Base-by-base conservation (phyloP, 2,329 filamentous ascomycete species). In the Monilinia fructicola region DNA sequence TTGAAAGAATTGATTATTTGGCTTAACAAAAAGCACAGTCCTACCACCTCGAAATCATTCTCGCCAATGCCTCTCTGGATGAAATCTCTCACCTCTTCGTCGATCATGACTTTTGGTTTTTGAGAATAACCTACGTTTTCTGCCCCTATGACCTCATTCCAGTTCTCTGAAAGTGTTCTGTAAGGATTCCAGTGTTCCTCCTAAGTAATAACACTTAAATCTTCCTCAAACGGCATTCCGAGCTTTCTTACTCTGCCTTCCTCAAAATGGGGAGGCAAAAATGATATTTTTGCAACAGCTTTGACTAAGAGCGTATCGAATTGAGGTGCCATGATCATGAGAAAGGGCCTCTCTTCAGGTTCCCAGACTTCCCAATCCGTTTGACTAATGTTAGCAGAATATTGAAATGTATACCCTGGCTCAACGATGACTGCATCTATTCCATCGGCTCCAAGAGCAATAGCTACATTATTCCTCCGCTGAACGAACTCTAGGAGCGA, bases 161-260 rank as follows among this genome's bases (percentile, higher is more conserved):
- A 0, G 81, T 82, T 31, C 80, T 69, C 16, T 80, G 76, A 23
- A 89, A 77, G 0, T 9, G 84, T 88, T 0, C 75, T 75, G 73
- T 88, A 89, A 1, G 85, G 86, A 73, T 88, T 81, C 86, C 85
- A 88, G 70, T 88, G 85, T 71, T 89, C 86, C 74, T 88, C 85
- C 81, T 86, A 89, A 0, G 80, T 78, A 18, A 89, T 79, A 50
- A 87, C 83, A 14, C 83, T 79, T 7, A 88, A 78, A 21, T 81
- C 77, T 2, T 79, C 74, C 2, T 80, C 76, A 6, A 80, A 80
- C 0, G 86, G 86, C 77, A 89, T 88, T 1, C 80, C 80, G 9
- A 89, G 79, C 73, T 88, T 80, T 35, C 82, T 79, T 0, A 84
- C 86, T 40, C 86, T 81, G 18, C 83, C 84, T 52, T 84, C 85